These are phyloP conservation scores for Rostrohypoxylon terebratum DNA, from an alignment of 495 filamentous ascomycete species.

Conservation along the genomic window DNA sequence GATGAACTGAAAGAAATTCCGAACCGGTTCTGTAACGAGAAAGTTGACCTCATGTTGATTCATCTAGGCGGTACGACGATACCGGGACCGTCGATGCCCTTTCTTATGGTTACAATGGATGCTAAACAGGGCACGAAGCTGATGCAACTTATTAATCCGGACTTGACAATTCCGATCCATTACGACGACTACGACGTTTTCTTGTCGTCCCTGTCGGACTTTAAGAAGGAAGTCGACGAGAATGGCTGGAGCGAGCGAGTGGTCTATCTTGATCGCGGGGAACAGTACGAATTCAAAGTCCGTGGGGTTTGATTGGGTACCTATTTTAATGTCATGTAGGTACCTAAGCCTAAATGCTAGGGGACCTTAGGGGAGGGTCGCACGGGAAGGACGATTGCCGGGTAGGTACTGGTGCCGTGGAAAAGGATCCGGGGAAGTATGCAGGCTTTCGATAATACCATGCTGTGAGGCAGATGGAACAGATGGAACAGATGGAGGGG, in stretches of 20 bases:
- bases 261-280: slow-evolving; percentile 71
- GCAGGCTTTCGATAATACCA: slow-evolving; percentile 16
- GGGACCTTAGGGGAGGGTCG: neutral
- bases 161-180: slow-evolving; percentile 76
- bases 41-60: slow-evolving; percentile 76
- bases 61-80: slow-evolving; percentile 77
- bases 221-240: slow-evolving; percentile 65
- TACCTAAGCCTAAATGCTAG: too few species aligned
- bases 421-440: slow-evolving; percentile 7
- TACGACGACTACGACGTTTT: slow-evolving; percentile 77
- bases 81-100: slow-evolving; percentile 65
- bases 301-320: slow-evolving; percentile 20
- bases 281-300: slow-evolving; percentile 69
- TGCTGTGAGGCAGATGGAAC: slow-evolving; percentile 5
- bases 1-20: slow-evolving; percentile 73
- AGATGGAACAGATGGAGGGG: too few species aligned
- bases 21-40: slow-evolving; percentile 50
- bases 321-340: too few species aligned
- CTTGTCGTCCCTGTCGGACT: slow-evolving; percentile 68
- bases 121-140: slow-evolving; percentile 71
- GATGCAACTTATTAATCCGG: slow-evolving; percentile 69
- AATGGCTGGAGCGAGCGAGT: slow-evolving; percentile 65
- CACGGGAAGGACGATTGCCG: neutral
- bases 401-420: neutral
- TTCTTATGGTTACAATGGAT: slow-evolving; percentile 82